Conservation (phyloP, 2,329 filamentous ascomycete species). For the Pyrenophora teres region DNA sequence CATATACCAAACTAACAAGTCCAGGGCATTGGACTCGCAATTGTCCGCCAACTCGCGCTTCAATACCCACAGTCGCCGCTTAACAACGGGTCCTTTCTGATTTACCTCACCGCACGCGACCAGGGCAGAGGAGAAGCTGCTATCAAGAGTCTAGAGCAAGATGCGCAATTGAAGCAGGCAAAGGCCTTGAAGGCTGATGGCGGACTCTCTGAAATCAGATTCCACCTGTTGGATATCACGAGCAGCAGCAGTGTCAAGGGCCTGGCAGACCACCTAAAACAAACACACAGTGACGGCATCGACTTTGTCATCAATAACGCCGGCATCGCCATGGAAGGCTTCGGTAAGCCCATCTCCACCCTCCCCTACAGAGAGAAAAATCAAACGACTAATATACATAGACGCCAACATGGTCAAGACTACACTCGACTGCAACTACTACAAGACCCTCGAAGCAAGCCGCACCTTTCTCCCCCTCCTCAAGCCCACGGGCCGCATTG, state of each 20-base stretch:
- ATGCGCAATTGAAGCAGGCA: conserved; percentile 53
- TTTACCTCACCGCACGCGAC: conserved; percentile 61
- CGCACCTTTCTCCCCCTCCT: conserved; percentile 54
- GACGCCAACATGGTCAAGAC: conserved; percentile 54
- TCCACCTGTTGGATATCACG: conserved; percentile 56
- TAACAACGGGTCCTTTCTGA: conserved; percentile 54
- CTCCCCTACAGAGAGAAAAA: not conserved
- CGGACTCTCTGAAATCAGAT: conserved; percentile 53
- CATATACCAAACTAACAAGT: conserved; percentile 7
- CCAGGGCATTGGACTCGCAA: conserved; percentile 54
- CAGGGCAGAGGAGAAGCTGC: conserved; percentile 55
- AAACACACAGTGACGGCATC: conserved; percentile 55
- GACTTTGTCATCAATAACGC: conserved; percentile 62
- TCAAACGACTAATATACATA: conserved; percentile 13
- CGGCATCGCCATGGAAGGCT: conserved; percentile 54
- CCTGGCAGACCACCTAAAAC: conserved; percentile 51
- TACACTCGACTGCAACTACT: conserved; percentile 59
- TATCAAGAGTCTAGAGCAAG: conserved; percentile 50
- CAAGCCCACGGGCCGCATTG: conserved; percentile 50
- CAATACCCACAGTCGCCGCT: conserved; percentile 57
- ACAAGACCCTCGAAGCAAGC: conserved; percentile 55
- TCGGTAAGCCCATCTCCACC: conserved; percentile 37
- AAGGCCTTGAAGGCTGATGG: conserved; percentile 50
- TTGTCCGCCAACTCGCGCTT: conserved; percentile 60
- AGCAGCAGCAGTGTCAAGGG: conserved; percentile 51